Conservation (phyloP, 148 eudicot species). For the Cornus kousa region DNA sequence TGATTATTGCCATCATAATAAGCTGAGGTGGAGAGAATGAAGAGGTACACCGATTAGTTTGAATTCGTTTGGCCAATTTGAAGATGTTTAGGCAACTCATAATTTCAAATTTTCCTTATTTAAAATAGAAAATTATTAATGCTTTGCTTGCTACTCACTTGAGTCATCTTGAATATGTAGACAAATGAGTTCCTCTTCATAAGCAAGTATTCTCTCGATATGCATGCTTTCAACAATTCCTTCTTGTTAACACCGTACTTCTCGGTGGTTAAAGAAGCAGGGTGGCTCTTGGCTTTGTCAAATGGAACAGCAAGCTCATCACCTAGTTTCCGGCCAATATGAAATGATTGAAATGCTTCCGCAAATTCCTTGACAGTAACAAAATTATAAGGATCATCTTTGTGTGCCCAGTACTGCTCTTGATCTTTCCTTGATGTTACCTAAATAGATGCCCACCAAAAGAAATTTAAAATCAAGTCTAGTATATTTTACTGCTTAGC, state of each 20-base stretch:
- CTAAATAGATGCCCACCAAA: conserved; percentile 24
- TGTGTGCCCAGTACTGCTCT: conserved; percentile 69
- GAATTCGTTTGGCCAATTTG: background rate
- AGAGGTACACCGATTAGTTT: background rate
- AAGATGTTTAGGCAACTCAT: background rate
- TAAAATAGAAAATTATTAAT: background rate
- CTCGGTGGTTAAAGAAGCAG: conserved; percentile 67
- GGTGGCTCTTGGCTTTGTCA: conserved; percentile 74
- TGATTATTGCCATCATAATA: conserved; percentile 39
- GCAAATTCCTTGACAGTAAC: conserved; percentile 61
- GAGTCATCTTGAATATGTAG: conserved; percentile 65
- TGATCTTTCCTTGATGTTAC: conserved; percentile 94
- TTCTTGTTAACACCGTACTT: conserved; percentile 62
- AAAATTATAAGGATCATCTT: conserved; percentile 52
- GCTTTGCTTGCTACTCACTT: conserved; percentile 41
- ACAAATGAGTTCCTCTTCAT: conserved; percentile 79
- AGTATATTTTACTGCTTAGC: background rate
- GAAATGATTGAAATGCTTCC: conserved; percentile 71
- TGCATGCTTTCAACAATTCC: conserved; percentile 75
- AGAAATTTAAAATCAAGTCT: background rate
- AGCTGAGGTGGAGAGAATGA: conserved; percentile 32
- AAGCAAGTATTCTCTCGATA: conserved; percentile 63
- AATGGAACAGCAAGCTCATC: conserved; percentile 65
- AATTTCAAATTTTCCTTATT: background rate
- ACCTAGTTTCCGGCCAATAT: conserved; percentile 55